These are phyloP conservation scores for Nemania diffusa DNA, from an alignment of 2,329 filamentous ascomycete genomes.

Conservation along the genomic window DNA sequence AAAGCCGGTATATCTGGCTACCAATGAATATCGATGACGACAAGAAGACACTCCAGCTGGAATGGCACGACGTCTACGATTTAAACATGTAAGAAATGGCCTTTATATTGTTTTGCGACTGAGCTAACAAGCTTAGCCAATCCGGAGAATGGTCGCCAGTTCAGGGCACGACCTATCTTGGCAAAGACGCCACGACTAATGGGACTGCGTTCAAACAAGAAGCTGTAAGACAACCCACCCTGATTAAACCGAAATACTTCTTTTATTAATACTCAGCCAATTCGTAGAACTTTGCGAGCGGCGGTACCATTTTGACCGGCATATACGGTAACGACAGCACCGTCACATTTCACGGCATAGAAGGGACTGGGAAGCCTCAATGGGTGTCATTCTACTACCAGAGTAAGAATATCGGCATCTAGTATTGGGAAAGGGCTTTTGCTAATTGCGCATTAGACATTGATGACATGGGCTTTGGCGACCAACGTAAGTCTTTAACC, in stretches of 20 bases:
- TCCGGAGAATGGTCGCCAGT: conserved; percentile 60
- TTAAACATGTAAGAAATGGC: conserved; percentile 55
- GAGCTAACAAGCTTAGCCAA: conserved; percentile 46
- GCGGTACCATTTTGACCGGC: conserved; percentile 60
- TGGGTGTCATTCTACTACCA: conserved; percentile 70
- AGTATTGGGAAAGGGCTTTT: not conserved
- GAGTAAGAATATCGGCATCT: conserved; percentile 45
- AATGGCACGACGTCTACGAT: conserved; percentile 68
- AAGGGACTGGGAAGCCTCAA: conserved; percentile 62
- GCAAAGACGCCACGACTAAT: conserved; percentile 55
- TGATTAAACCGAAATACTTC: not conserved
- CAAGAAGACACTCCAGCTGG: conserved; percentile 60
- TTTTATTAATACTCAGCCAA: conserved; percentile 31
- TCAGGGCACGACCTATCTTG: conserved; percentile 59
- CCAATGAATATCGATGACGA: conserved; percentile 63
- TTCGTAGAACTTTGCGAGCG: conserved; percentile 57
- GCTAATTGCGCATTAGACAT: conserved; percentile 52
- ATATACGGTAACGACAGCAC: conserved; percentile 67
- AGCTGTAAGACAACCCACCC: conserved; percentile 49
- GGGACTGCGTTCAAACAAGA: conserved; percentile 66
- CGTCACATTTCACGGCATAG: conserved; percentile 60
- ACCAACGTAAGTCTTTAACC: conserved; percentile 52
- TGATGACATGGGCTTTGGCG: conserved; percentile 70
- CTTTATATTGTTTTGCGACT: not conserved
- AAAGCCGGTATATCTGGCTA: conserved; percentile 67